Percentiles rank a stretch among this genome's conserved stretches.
phyloP scores from a whole-genome alignment of 164 flowering plant species.

The Magnolia officinalis region DNA sequence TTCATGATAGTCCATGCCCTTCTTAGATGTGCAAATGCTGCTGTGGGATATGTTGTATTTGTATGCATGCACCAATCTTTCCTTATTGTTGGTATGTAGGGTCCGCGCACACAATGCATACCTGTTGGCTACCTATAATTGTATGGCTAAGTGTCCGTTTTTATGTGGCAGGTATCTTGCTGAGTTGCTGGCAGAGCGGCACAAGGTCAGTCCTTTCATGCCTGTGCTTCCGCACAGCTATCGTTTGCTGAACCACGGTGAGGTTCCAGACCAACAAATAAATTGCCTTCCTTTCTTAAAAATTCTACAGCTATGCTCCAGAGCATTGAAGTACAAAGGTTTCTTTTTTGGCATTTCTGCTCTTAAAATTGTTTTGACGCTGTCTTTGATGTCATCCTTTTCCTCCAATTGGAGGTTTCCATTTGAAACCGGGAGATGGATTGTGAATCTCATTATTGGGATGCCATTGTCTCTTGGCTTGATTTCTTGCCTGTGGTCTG shows the following conservation, averaged over 20 bases:
- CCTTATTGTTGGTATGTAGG: too few relatives aligned
- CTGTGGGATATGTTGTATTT: too few relatives aligned
- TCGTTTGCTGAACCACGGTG: conserved; percentile 87
- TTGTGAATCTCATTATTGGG: neutral
- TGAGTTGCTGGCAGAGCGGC: conserved; percentile 78
- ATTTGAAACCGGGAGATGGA: neutral
- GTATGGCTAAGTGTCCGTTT: neutral
- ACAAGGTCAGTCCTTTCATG: conserved; percentile 73
- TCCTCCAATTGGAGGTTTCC: neutral
- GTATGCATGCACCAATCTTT: too few relatives aligned
- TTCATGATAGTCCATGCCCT: too few relatives aligned
- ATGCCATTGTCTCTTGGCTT: neutral
- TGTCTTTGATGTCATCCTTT: neutral
- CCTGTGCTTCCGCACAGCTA: conserved; percentile 71
- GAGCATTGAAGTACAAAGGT: neutral
- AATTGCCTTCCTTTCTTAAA: neutral
- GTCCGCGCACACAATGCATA: too few relatives aligned
- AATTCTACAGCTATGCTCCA: neutral
- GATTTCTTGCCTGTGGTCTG: neutral
- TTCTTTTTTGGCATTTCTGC: neutral
- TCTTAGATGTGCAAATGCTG: too few relatives aligned
- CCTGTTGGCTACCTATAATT: too few relatives aligned
- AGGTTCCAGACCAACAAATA: conserved; percentile 27
- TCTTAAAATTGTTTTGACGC: neutral
- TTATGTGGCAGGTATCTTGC: conserved; percentile 64